Evolutionary conservation across 2,329 filamentous ascomycete genomes (phyloP).

Genomic region (Aphanoascus verrucosus): DNA sequence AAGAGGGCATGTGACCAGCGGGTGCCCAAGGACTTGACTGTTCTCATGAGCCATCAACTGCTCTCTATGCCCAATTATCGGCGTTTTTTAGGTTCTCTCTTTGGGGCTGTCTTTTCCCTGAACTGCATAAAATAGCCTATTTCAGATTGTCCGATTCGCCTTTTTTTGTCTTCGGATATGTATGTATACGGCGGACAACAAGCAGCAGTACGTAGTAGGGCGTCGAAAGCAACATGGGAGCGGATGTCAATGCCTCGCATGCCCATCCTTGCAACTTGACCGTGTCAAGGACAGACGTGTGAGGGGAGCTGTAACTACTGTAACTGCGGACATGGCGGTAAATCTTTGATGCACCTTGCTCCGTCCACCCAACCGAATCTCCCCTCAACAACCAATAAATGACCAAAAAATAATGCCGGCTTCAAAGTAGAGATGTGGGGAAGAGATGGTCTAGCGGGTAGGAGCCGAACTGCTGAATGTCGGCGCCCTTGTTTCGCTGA

Average conservation of each 20-base stretch:
- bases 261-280: not conserved
- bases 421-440: not conserved
- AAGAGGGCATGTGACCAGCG: slow-evolving; percentile 5
- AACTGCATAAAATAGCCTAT: not conserved
- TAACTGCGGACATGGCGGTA: not conserved
- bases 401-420: not conserved
- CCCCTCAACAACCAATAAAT: not conserved
- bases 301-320: too few relatives aligned
- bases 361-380: not conserved
- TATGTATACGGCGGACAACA: too few relatives aligned
- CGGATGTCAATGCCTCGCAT: too few relatives aligned
- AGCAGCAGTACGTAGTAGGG: too few relatives aligned
- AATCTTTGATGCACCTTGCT: not conserved
- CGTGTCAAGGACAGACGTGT: too few relatives aligned
- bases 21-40: not conserved
- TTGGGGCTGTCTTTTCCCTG: not conserved
- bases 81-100: not conserved
- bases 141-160: not conserved
- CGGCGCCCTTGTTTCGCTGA: not conserved
- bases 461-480: not conserved
- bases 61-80: not conserved
- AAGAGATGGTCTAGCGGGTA: not conserved
- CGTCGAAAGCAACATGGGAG: too few relatives aligned
- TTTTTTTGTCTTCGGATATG: too few relatives aligned
- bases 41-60: not conserved